Base-by-base conservation (phyloP, 805 yeast genomes). In the Cyberlindnera veronae region DNA sequence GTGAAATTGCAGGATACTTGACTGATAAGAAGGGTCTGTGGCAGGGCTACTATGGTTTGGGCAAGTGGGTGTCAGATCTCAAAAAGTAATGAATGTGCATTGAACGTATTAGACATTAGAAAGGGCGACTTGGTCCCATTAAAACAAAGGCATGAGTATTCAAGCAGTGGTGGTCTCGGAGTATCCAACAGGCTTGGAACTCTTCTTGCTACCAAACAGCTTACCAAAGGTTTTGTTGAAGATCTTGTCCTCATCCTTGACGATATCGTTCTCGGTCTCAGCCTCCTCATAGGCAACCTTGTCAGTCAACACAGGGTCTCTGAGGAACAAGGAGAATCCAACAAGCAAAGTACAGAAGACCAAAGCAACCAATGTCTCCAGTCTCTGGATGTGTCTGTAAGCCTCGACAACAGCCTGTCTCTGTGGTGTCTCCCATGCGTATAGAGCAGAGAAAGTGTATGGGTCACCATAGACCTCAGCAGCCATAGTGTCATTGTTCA, bases 1-100 rank as follows among this genome's bases (percentile, higher is more conserved):
- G 56, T 6, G 51, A 47, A 6, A 54, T 78, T 23, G 64, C 74
- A 36, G 87, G 87, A 0, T 84, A 84, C 54, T 58, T 82, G 29
- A 84, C 95, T 0, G 84, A 84, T 56, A 64, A 58, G 8, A 56
- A 73, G 36, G 77, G 89, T 26, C 56, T 84, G 57, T 84, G 89
- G 81, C 89, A 82, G 59, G 91, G 93, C 0, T 80, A 72, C 52
- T 84, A 84, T 48, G 89, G 89, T 1, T 68, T 83, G 19, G 63
- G 69, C 3, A 77, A 72, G 69, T 78, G 80, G 82, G 64, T 71
- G 9, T 62, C 51, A 23, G 32, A 45, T 29, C 34, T 37, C 20
- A n/a, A 32, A 12, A 31, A 21, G 26, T 31, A 17, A 29, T 26
- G 17, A 28, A 8, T 12, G 6, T 7, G 29, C 10, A 15, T 9